Evolutionary conservation across 768 basidiomycete species (phyloP).

Genomic region (Rhodotorula babjevae): DNA sequence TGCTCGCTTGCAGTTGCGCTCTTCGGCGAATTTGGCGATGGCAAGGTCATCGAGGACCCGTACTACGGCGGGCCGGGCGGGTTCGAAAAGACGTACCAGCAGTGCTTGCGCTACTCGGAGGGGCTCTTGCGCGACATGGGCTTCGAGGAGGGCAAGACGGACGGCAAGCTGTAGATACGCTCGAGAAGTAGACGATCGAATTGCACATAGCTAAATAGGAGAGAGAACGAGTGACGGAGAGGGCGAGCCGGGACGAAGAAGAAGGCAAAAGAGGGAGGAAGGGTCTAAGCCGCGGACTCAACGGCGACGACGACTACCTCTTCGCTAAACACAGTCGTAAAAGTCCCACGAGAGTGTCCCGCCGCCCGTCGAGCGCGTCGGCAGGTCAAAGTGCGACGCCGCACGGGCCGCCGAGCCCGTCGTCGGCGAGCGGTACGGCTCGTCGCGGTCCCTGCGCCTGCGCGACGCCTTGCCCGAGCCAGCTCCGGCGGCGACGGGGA

Average conservation of each 20-base stretch:
- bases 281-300: not conserved
- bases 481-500: not conserved
- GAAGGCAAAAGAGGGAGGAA: not conserved
- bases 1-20: conserved; percentile 52
- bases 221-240: not conserved
- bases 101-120: conserved; percentile 67
- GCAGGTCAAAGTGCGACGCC: too few species aligned
- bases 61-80: conserved; percentile 53
- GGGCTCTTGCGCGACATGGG: conserved; percentile 54
- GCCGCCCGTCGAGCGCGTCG: too few species aligned
- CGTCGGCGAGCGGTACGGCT: not conserved
- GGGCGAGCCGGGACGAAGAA: not conserved
- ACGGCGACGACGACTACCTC: not conserved
- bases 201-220: too few species aligned
- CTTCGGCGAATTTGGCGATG: conserved; percentile 75
- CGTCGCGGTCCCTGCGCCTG: not conserved
- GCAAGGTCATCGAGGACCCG: conserved; percentile 71
- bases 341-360: not conserved
- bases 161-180: not conserved
- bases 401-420: not conserved
- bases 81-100: conserved; percentile 72
- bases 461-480: not conserved
- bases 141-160: not conserved
- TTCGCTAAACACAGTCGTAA: conserved; percentile 3
- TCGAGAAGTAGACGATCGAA: too few species aligned